A percentile compares a stretch with the other conserved stretches of the same genome.
These are phyloP conservation scores for Scheffersomyces titani DNA, from an alignment of 1,139 yeast species.

Conservation along the genomic window DNA sequence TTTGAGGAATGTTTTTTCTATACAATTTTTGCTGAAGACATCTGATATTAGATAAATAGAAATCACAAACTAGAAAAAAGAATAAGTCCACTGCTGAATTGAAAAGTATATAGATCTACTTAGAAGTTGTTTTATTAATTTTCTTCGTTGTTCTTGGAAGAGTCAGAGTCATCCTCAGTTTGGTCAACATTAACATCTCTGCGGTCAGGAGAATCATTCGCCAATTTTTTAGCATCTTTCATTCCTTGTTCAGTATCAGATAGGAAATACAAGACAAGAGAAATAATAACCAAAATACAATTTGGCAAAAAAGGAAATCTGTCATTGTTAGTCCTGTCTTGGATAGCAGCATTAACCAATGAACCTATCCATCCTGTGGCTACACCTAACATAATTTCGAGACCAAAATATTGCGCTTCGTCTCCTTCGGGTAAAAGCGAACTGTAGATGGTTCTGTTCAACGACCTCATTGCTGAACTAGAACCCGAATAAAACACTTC, in stretches of 20 bases:
- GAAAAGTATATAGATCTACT: no score
- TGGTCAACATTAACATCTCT: neutral
- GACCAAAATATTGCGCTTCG: slow-evolving; percentile 48
- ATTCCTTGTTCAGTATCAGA: slow-evolving; percentile 40
- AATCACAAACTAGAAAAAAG: no score
- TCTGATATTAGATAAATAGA: no score
- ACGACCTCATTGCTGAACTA: slow-evolving; percentile 38
- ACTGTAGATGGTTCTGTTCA: slow-evolving; percentile 41
- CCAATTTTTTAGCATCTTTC: slow-evolving; percentile 21
- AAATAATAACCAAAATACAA: slow-evolving; percentile 26
- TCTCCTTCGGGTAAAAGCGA: slow-evolving; percentile 43
- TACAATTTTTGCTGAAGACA: no score
- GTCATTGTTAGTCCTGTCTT: slow-evolving; percentile 41
- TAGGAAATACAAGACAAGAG: slow-evolving; percentile 24
- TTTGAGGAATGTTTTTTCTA: no score
- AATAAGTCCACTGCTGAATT: no score
- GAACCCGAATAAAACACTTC: slow-evolving; percentile 38
- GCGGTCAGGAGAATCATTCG: neutral
- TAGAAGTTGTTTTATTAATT: no score
- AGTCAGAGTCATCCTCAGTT: no score
- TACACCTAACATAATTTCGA: slow-evolving; percentile 44
- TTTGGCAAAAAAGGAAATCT: slow-evolving; percentile 45
- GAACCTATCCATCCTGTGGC: slow-evolving; percentile 49
- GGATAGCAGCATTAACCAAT: slow-evolving; percentile 42
- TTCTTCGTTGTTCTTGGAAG: no score